Base-by-base conservation (phyloP, 805 yeast species). In the Wickerhamomyces hampshirensis region DNA sequence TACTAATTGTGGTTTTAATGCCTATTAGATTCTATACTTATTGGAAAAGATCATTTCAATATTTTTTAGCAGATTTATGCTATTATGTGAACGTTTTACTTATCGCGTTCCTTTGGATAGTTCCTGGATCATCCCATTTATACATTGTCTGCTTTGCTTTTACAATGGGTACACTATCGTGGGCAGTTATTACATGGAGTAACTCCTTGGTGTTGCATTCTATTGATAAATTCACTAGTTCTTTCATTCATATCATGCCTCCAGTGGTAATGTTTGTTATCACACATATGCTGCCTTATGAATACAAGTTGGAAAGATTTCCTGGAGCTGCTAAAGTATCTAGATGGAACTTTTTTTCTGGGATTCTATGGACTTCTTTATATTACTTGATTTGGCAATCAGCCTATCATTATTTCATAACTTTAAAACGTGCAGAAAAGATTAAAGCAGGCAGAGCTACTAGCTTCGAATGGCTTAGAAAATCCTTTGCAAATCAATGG, bases 131-230 rank as follows among this genome's bases (percentile, higher is more conserved):
- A 3, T 68, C 69, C 27, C 73, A 79, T 47, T 65, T 91, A 17
- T 91, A 83, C 61, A 76, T 85, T 12, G 73, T 91, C 3, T 87
- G 94, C 46, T 89, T 85, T 60, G 83, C 96, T 8, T 76, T 91
- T 42, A 73, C 93, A 1, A 79, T 83, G 63, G 98, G 98, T 1
- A 86, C 97, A 0, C 62, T 91, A 38, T 75, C 95, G 5, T 89
- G 86, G 73, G 97, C 97, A 0, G 96, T 91, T 16, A 79, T 91
- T 30, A 85, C 96, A 0, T 91, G 98, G 98, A 71, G 95, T 48
- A 91, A 91, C 58, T 88, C 96, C 6, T 67, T 91, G 37, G 98
- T 91, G 7, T 67, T 91, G 32, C 98, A 91, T 55, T 80, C 91
- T 10, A 73, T 91, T 42, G 98, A 91, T 47, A 91, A 91, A 59